phyloP scores from a whole-genome alignment of 768 basidiomycete species.

The Phlebiopsis flavidoalba region DNA sequence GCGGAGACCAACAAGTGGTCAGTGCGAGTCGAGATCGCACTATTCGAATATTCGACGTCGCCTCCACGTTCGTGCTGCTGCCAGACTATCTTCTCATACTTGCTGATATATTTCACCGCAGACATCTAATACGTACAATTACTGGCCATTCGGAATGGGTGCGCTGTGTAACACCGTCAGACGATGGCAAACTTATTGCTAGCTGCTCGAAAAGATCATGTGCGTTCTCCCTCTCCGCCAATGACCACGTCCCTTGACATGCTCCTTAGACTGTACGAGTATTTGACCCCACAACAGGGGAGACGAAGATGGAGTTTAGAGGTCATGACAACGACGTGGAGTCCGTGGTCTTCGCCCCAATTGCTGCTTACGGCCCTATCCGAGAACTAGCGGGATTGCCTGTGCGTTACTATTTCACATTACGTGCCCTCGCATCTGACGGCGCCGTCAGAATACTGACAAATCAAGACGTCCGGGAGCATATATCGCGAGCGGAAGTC shows the following conservation, averaged over 20 bases:
- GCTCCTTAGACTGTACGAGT: slow-evolving; percentile 62
- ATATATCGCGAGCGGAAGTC: slow-evolving; percentile 76
- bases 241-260: background rate
- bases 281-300: slow-evolving; percentile 69
- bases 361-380: slow-evolving; percentile 68
- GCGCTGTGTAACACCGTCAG: slow-evolving; percentile 56
- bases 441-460: slow-evolving; percentile 41
- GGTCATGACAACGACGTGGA: slow-evolving; percentile 89
- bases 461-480: slow-evolving; percentile 42
- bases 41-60: slow-evolving; percentile 82
- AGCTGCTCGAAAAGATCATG: slow-evolving; percentile 89
- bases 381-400: slow-evolving; percentile 71
- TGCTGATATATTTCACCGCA: slow-evolving; percentile 21
- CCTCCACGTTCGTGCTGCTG: slow-evolving; percentile 60
- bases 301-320: slow-evolving; percentile 76
- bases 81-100: background rate
- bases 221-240: slow-evolving; percentile 28
- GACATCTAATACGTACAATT: slow-evolving; percentile 74
- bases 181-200: slow-evolving; percentile 68
- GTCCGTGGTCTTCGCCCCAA: slow-evolving; percentile 74
- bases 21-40: slow-evolving; percentile 87
- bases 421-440: background rate
- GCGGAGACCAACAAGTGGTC: slow-evolving; percentile 75
- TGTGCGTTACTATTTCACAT: slow-evolving; percentile 34
- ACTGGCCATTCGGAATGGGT: slow-evolving; percentile 84